These are phyloP conservation scores for Albophoma yamanashiensis DNA, from an alignment of 2,329 filamentous ascomycete genomes.

Conservation along the genomic window DNA sequence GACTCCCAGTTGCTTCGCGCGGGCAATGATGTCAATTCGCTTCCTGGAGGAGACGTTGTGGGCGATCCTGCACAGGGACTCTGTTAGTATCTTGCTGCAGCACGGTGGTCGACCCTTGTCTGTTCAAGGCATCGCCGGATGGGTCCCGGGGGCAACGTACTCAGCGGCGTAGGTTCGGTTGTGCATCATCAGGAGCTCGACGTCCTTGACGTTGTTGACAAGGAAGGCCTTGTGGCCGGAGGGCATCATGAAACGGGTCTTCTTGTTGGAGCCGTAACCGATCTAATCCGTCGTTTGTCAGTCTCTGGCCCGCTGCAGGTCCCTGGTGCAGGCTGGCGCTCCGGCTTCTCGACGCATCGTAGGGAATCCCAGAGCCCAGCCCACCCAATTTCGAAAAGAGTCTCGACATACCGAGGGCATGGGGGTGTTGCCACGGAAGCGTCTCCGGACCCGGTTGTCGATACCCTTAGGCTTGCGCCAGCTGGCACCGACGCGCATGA, in stretches of 20 bases:
- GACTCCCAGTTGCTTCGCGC: slow-evolving; percentile 96
- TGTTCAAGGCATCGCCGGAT: background rate
- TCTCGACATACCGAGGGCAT: slow-evolving; percentile 87
- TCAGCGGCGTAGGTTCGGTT: slow-evolving; percentile 98
- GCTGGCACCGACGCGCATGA: slow-evolving; percentile 79
- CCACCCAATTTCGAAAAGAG: background rate
- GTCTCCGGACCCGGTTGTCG: slow-evolving; percentile 93
- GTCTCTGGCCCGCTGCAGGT: background rate
- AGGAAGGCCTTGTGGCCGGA: slow-evolving; percentile 99
- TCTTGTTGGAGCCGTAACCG: slow-evolving; percentile 98
- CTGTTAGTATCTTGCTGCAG: background rate
- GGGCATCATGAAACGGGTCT: slow-evolving; percentile 97
- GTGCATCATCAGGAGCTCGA: slow-evolving; percentile 99
- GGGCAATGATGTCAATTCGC: slow-evolving; percentile 94
- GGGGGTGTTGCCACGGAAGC: slow-evolving; percentile 88
- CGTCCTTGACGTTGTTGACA: slow-evolving; percentile 90
- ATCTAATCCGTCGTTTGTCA: slow-evolving; percentile 48
- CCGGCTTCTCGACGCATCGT: background rate
- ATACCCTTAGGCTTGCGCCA: slow-evolving; percentile 99
- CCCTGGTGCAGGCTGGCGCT: background rate
- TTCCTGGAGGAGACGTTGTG: slow-evolving; percentile 98
- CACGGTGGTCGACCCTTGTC: background rate
- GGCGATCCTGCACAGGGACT: slow-evolving; percentile 61
- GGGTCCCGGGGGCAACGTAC: slow-evolving; percentile 48
- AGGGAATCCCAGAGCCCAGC: background rate